Evolutionary conservation across 2,329 filamentous ascomycete genomes (phyloP).

Genomic region (Fusarium transvaalense): DNA sequence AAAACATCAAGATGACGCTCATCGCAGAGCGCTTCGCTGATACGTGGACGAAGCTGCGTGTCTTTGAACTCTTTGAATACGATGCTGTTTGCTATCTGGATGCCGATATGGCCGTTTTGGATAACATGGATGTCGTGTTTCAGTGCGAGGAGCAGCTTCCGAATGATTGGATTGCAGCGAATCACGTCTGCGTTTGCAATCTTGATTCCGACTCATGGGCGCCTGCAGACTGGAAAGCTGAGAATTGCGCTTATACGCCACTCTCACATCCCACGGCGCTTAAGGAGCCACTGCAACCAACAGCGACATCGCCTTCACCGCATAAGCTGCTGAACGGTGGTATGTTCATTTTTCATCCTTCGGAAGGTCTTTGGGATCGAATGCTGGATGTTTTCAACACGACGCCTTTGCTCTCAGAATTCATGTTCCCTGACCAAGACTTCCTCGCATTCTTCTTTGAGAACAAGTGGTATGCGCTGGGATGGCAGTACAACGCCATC

Average conservation of each 20-base stretch:
- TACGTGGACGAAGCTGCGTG: conserved; percentile 41
- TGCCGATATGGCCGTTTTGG: conserved; percentile 40
- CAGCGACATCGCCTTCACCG: conserved; percentile 4
- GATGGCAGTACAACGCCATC: conserved; percentile 44
- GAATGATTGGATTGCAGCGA: conserved; percentile 39
- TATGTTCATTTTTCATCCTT: conserved; percentile 44
- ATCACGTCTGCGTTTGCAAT: conserved; percentile 44
- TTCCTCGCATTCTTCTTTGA: conserved; percentile 38
- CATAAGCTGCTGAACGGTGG: conserved; percentile 41
- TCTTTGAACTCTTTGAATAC: conserved; percentile 38
- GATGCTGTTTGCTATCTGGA: conserved; percentile 43
- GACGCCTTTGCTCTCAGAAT: conserved; percentile 20
- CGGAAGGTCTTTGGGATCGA: conserved; percentile 17
- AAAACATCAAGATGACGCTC: conserved; percentile 31
- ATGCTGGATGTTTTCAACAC: conserved; percentile 37
- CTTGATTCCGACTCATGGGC: conserved; percentile 41
- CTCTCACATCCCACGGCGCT: conserved; percentile 31
- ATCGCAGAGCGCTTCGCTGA: conserved; percentile 41
- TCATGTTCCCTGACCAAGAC: conserved; percentile 42
- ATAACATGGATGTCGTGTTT: conserved; percentile 40
- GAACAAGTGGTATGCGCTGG: conserved; percentile 37
- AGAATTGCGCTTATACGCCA: conserved; percentile 43
- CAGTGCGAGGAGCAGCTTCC: conserved; percentile 26
- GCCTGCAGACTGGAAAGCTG: conserved; percentile 33
- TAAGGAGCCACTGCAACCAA: conserved; percentile 20